These are phyloP conservation scores for Talaromyces atroroseus DNA, from an alignment of 2,329 filamentous ascomycete genomes.

Conservation along the genomic window DNA sequence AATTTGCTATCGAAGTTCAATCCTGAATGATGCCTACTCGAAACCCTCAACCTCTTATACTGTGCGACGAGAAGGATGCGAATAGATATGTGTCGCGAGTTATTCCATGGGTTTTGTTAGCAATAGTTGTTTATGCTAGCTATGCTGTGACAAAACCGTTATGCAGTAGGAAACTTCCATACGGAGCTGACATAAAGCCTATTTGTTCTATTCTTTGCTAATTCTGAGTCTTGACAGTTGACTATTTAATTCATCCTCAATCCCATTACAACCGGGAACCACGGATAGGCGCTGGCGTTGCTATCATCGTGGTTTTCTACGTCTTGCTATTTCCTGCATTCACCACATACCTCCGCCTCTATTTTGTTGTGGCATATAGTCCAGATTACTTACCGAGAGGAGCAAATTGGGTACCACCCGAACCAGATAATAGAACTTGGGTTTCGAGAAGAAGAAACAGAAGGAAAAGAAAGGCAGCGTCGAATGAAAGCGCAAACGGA, in stretches of 20 bases:
- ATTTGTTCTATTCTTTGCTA: neutral
- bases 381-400: constrained; percentile 69
- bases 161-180: constrained; percentile 51
- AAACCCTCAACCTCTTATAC: constrained; percentile 14
- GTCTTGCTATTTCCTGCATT: constrained; percentile 64
- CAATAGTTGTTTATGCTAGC: constrained; percentile 61
- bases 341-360: constrained; percentile 64
- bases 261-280: constrained; percentile 30
- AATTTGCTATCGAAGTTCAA: neutral
- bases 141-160: constrained; percentile 65
- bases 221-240: constrained; percentile 45
- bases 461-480: constrained; percentile 19
- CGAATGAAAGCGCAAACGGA: constrained; percentile 17
- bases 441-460: constrained; percentile 21
- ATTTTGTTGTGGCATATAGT: constrained; percentile 61
- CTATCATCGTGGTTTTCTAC: constrained; percentile 68
- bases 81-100: constrained; percentile 59
- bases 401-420: constrained; percentile 13
- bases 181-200: constrained; percentile 1
- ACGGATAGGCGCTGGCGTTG: constrained; percentile 56
- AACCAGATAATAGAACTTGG: constrained; percentile 2
- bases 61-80: constrained; percentile 37
- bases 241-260: constrained; percentile 60
- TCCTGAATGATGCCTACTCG: constrained; percentile 6
- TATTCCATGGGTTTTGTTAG: constrained; percentile 65